Evolutionary conservation across 202 grass and related monocot genomes (phyloP).

Genomic region (Panicum virgatum): DNA sequence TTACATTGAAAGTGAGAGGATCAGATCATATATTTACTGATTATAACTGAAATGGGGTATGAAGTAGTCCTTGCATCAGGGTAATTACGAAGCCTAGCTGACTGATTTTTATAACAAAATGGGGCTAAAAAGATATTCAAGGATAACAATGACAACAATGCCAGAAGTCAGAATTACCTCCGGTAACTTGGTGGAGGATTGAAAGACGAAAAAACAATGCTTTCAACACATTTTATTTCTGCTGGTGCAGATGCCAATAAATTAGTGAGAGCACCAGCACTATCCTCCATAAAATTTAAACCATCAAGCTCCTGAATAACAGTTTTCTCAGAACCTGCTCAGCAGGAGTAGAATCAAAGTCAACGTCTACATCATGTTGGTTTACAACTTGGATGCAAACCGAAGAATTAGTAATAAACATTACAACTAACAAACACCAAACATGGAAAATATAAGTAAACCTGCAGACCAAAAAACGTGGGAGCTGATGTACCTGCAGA

Average conservation of each 20-base stretch:
- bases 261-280: constrained; percentile 54
- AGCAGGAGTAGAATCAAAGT: too few species aligned
- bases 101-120: constrained; percentile 19
- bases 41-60: background rate
- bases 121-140: background rate
- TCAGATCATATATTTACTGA: background rate
- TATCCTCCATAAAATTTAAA: constrained; percentile 90
- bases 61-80: background rate
- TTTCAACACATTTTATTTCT: constrained; percentile 84
- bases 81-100: background rate
- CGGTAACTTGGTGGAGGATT: constrained; percentile 97
- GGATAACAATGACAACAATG: background rate
- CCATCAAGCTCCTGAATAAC: constrained; percentile 80
- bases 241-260: constrained; percentile 55
- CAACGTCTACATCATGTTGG: too few species aligned
- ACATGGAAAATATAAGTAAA: background rate
- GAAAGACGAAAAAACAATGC: constrained; percentile 89
- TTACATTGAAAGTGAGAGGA: background rate
- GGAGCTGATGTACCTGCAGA: constrained; percentile 48
- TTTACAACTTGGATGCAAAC: too few species aligned
- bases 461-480: constrained; percentile 1
- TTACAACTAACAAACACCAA: background rate
- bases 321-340: constrained; percentile 67
- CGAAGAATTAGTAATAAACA: constrained; percentile 19
- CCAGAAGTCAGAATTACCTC: constrained; percentile 52